Evolutionary conservation across 306 rosid species (phyloP), one percentile per base, ranked within the genome.

Genomic region (Acacia crassicarpa): DNA sequence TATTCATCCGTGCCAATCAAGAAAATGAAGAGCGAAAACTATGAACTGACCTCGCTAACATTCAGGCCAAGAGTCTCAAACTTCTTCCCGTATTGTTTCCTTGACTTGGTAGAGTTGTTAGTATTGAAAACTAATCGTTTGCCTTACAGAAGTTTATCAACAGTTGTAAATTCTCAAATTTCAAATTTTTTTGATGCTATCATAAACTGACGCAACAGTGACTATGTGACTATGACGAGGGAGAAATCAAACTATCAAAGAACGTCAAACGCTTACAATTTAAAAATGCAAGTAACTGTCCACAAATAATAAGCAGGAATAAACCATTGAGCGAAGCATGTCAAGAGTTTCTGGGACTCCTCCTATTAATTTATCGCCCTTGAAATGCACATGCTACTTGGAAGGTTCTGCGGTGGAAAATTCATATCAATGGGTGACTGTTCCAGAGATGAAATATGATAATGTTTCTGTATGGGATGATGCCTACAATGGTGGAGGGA

Each of bases 81-180:
- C 89, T 96, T 96, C 90, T 96, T 96, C 71, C 98, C 98, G 63
- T 96, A 96, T 74, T 96, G 99, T 90, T 96, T 96, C 97, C 99
- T 90, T 38, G 99, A 96, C 87, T 96, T 96, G 33, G 99, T 96
- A 68, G 99, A 96, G 90, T 96, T 96, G 87, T 93, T 96, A 78
- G 99, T 96, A 67, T 93, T 97, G 81, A 96, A 96, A 81, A 96
- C 98, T 87, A 96, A 86, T 84, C 99, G 86, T 79, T 96, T 96
- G 0, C 98, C 99, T 98, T 96, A 74, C 58, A 85, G 41, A 78
- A 77, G 22, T 81, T 75, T 40, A 62, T 30, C 76, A 81, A 56
- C 23, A 81, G 75, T 58, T 58, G 30, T 7, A 72, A 27, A 73
- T 44, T 46, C 32, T 61, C 45, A 22, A 69, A 13, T 82, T 33